Evolutionary conservation across 306 rosid genomes (phyloP), one percentile per base, ranked within the genome.

Genomic region (Ochetophila trinervis): DNA sequence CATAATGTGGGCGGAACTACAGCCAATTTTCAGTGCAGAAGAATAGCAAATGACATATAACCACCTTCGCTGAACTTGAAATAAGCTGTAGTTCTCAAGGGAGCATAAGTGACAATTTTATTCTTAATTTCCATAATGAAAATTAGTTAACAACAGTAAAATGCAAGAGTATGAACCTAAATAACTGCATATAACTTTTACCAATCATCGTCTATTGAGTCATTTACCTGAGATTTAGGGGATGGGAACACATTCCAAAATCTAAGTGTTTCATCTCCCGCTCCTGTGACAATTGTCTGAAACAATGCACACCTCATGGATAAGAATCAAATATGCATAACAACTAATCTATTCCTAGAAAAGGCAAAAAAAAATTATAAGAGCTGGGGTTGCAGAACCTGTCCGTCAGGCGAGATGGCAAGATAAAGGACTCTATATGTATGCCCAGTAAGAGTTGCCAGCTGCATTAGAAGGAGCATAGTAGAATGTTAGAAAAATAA

Each of bases 201-300:
- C 27, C 42, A 32, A 14, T 6, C 57, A 20, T 64, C 51, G 47
- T 32, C 57, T 18, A 62, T 52, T 22, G 49, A 65, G 68, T 57
- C 54, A 53, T 86, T 16, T 90, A 90, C 99, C 95, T 94, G 95
- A 50, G 99, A 94, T 79, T 94, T 94, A 36, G 96, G 97, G 65
- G 96, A 90, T 61, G 97, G 99, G 62, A 94, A 94, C 44, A 94
- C 97, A 45, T 90, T 90, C 99, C 99, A 94, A 75, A 90, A 94
- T 80, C 97, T 84, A 19, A 90, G 97, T 15, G 99, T 94, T 78
- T 94, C 99, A 69, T 94, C 99, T 67, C 99, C 99, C n/a, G 97
- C 99, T 70, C 99, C 99, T 1, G 99, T 94, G 67, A 94, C 99
- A 73, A 94, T 88, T 49, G 96, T 94, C 99, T 94, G 88, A 77